Evolutionary conservation across 306 rosid species (phyloP), one percentile per base, ranked within the genome.

Genomic region (Senna tora): DNA sequence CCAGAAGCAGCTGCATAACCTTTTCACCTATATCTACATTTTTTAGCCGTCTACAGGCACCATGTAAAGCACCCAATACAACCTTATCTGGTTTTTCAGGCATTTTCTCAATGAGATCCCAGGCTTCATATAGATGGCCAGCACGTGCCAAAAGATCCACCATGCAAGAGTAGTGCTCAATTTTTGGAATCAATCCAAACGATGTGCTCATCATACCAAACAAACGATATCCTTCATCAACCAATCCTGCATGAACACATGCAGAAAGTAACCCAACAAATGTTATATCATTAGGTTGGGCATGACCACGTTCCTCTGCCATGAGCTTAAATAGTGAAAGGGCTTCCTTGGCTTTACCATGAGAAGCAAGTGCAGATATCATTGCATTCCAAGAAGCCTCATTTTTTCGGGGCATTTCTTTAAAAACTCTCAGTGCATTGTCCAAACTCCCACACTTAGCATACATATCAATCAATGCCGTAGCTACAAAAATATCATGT

Each of bases 151-250:
- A 67, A 75, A 93, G 97, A 71, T 93, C 97, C 59, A 91, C 92
- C 92, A 89, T 86, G 84, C 97, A 93, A 79, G 98, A 91, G 81
- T 85, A 87, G 51, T 93, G 98, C 87, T 93, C 98, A n/a, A 93
- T 75, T 83, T 87, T 91, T 0, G 98, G 96, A 21, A 89, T 79
- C 77, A 91, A 75, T 51, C 92, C 86, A 67, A 86, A 93, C 52
- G 84, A 76, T 5, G 87, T 72, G 67, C 86, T 75, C 97, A 93
- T 89, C 86, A 77, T 74, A 73, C 87, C 74, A 79, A 93, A 93
- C 53, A 91, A 82, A 67, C 73, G 74, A 63, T 83, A 84, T 19
- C 97, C 97, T 58, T 91, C 90, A 21, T 79, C 81, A 10, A 93
- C 89, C 54, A 93, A 71, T 69, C 96, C 98, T 41, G 45, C 96